Evolutionary conservation across 345 rosid species (phyloP).

Genomic region (Brassica nigra): DNA sequence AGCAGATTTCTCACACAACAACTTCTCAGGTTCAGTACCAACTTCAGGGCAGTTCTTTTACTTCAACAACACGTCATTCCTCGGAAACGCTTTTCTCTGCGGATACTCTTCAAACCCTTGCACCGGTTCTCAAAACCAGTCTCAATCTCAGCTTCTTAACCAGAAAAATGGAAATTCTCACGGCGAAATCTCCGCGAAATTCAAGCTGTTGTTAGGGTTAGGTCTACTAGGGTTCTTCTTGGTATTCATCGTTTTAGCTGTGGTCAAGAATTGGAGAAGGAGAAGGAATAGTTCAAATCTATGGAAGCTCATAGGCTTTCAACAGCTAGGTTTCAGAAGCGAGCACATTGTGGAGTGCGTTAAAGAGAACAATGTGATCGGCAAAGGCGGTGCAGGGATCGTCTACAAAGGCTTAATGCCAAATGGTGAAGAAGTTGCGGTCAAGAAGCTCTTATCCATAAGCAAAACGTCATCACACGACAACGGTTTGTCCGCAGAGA

Average conservation of each 20-base stretch:
- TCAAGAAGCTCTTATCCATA: slow-evolving; percentile 71
- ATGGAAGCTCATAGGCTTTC: slow-evolving; percentile 89
- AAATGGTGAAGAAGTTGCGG: slow-evolving; percentile 81
- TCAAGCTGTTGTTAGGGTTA: slow-evolving; percentile 75
- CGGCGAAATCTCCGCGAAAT: slow-evolving; percentile 46
- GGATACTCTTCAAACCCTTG: slow-evolving; percentile 67
- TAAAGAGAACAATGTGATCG: slow-evolving; percentile 80
- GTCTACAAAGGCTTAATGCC: slow-evolving; percentile 88
- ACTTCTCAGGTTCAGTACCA: slow-evolving; percentile 77
- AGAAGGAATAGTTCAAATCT: slow-evolving; percentile 46
- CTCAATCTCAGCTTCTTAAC: slow-evolving; percentile 38
- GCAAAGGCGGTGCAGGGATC: slow-evolving; percentile 91
- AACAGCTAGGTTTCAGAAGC: slow-evolving; percentile 71
- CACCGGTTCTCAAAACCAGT: slow-evolving; percentile 43
- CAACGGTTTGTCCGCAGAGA: slow-evolving; percentile 85
- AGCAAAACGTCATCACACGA: slow-evolving; percentile 70
- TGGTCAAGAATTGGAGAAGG: slow-evolving; percentile 58
- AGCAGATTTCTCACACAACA: slow-evolving; percentile 87
- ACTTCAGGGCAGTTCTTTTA: slow-evolving; percentile 70
- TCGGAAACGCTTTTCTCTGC: slow-evolving; percentile 85
- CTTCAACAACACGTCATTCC: slow-evolving; percentile 83
- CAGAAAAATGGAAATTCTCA: slow-evolving; percentile 36
- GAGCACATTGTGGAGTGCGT: slow-evolving; percentile 82
- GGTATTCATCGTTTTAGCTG: slow-evolving; percentile 63
- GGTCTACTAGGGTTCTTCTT: slow-evolving; percentile 72